Base-by-base conservation (phyloP, 2,329 filamentous ascomycete genomes). In the Pseudogymnoascus sp. region DNA sequence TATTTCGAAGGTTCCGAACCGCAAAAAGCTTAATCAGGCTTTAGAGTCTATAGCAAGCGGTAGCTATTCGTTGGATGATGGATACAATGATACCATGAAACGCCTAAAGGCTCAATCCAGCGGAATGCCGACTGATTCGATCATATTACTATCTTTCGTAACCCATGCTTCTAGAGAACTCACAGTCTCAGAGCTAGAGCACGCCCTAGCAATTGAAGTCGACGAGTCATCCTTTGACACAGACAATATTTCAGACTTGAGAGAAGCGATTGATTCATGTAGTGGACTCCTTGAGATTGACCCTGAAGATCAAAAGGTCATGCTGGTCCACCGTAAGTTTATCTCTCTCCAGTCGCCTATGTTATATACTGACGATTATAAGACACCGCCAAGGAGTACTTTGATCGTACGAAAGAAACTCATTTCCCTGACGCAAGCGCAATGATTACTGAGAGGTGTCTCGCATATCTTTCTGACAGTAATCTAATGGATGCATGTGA, bases 221-320 rank as follows among this genome's bases (percentile, higher is more conserved):
- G n/a, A 56, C 14, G 46, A 18, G 46, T 16, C 46, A 12, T 53
- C 5, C 8, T 53, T 53, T 5, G 46, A 53, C 25, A 31, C 46
- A 18, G 46, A 53, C 46, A 56, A 56, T 31, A 56, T 56, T 56
- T 56, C 46, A 4, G 46, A 56, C 46, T 31, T 56, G 25, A 56
- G 25, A 8, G 46, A 56, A 18, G 25, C 9, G 8, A 56, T 56
- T 18, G n/a, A 56, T 56, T 56, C n/a, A 18, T 56, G 46, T 12
- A 18, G 46, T 56, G 46, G 46, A 16, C 25, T 56, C 25, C 0
- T 56, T 34, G 8, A 3, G 1, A 56, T 56, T 56, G 46, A 56
- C 46, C 25, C 46, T 1, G 46, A 56, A 12, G 25, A 34, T 12
- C 1, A 56, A 9, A 56, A 6, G n/a, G 46, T 56, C 46, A 1